Percentiles rank a stretch among this genome's conserved stretches.
Evolutionary conservation across 2,329 filamentous ascomycete genomes (phyloP).

Genomic region (Scortechinia acanthostroma): DNA sequence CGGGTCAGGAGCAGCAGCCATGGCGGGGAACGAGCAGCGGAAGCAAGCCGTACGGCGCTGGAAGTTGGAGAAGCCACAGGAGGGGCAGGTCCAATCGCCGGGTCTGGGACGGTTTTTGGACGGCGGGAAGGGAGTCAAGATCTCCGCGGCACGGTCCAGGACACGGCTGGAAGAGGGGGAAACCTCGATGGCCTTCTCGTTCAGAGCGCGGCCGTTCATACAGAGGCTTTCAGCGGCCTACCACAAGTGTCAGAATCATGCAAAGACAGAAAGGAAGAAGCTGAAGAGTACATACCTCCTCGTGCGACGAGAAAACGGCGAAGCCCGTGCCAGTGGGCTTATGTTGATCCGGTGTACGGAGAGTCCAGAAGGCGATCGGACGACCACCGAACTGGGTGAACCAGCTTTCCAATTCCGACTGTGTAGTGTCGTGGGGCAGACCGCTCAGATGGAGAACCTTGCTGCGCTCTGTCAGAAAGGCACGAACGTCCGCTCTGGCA

Average conservation of each 20-base stretch:
- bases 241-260: conserved; percentile 5
- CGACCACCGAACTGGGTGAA: conserved; percentile 97
- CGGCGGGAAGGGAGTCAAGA: conserved; percentile 92
- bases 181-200: conserved; percentile 98
- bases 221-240: conserved; percentile 94
- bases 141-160: conserved; percentile 88
- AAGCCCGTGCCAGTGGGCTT: conserved; percentile 99
- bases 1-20: conserved; percentile 65
- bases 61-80: conserved; percentile 98
- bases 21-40: conserved; percentile 97
- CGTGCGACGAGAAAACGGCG: conserved; percentile 95
- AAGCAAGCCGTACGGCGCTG: conserved; percentile 97
- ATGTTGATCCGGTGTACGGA: conserved; percentile 94
- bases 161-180: conserved; percentile 96
- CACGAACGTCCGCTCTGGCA: conserved; percentile 88
- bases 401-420: conserved; percentile 98
- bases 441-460: conserved; percentile 98
- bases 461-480: conserved; percentile 90
- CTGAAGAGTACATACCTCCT: conserved; percentile 66
- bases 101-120: conserved; percentile 97
- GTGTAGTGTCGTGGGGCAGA: conserved; percentile 92
- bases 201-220: conserved; percentile 97
- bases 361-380: conserved; percentile 97
- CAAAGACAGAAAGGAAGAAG: conserved; percentile 1
- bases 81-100: conserved; percentile 98